These are phyloP conservation scores for Betula pendula DNA, from an alignment of 306 rosid species.

Conservation along the genomic window DNA sequence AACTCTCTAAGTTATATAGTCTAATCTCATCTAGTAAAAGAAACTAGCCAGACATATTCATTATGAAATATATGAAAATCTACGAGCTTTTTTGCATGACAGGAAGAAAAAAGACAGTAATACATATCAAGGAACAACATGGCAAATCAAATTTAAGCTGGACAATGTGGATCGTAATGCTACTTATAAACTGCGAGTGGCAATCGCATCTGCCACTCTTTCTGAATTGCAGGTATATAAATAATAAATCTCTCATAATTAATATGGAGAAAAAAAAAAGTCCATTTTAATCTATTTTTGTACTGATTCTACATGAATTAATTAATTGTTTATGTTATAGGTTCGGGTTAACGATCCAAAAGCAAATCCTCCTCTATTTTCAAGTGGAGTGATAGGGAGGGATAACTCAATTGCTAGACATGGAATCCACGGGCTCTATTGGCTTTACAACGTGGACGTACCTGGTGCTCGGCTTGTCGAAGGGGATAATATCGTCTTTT, in stretches of 20 bases:
- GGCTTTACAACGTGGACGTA: slow-evolving; percentile 64
- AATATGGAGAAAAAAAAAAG: neutral
- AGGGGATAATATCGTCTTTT: slow-evolving; percentile 72
- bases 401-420: slow-evolving; percentile 95
- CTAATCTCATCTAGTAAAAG: no score
- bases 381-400: slow-evolving; percentile 83
- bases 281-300: neutral
- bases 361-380: slow-evolving; percentile 58
- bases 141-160: slow-evolving; percentile 81
- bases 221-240: slow-evolving; percentile 74
- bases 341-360: slow-evolving; percentile 76
- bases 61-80: no score
- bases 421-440: slow-evolving; percentile 86
- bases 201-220: slow-evolving; percentile 76
- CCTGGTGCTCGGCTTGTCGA: slow-evolving; percentile 40
- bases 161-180: slow-evolving; percentile 42
- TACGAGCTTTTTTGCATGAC: neutral
- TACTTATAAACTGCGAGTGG: slow-evolving; percentile 65
- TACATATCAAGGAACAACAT: slow-evolving; percentile 86
- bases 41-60: no score
- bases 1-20: no score
- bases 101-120: slow-evolving; percentile 73
- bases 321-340: slow-evolving; percentile 32
- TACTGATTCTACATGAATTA: slow-evolving; percentile 5
- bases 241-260: no score